Evolutionary conservation across 2,329 filamentous ascomycete species (phyloP).

Genomic region (Aspergillus eucalypticola): DNA sequence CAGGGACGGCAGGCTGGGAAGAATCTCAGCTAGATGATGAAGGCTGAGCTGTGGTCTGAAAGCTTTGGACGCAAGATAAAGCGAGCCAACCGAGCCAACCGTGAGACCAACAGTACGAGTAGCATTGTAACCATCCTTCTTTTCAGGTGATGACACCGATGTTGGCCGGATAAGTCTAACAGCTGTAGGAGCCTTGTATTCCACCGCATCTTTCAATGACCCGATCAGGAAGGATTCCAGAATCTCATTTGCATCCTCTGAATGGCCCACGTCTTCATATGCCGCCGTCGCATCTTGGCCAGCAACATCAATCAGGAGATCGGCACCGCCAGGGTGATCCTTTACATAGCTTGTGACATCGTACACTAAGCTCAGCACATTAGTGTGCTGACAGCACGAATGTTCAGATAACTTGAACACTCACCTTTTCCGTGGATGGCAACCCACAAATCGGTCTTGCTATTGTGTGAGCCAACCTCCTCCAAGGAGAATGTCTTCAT

Average conservation of each 20-base stretch:
- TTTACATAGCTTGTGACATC: constrained; percentile 59
- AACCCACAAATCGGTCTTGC: constrained; percentile 54
- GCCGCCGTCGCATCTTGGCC: constrained; percentile 45
- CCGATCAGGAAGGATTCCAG: constrained; percentile 25
- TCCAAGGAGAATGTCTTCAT: constrained; percentile 4
- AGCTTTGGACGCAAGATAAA: too few species aligned
- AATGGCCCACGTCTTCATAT: constrained; percentile 50
- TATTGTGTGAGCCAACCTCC: constrained; percentile 54
- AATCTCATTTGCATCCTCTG: constrained; percentile 46
- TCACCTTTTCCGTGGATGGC: constrained; percentile 56
- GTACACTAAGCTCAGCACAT: constrained; percentile 54
- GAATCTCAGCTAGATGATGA: too few species aligned
- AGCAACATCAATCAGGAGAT: constrained; percentile 43
- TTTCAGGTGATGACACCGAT: too few species aligned
- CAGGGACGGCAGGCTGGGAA: too few species aligned
- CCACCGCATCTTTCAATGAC: too few species aligned
- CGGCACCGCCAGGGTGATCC: constrained; percentile 57
- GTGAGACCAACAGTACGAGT: too few species aligned
- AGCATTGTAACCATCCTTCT: too few species aligned
- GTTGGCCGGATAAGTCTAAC: too few species aligned
- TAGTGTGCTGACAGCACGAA: too few species aligned
- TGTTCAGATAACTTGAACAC: constrained; percentile 21
- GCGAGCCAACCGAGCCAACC: too few species aligned
- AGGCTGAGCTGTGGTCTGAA: too few species aligned
- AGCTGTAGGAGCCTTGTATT: too few species aligned